Evolutionary conservation across 2,329 filamentous ascomycete species (phyloP), one percentile per base, ranked within the genome.

Genomic region (Lecanoromycetidae sp.): DNA sequence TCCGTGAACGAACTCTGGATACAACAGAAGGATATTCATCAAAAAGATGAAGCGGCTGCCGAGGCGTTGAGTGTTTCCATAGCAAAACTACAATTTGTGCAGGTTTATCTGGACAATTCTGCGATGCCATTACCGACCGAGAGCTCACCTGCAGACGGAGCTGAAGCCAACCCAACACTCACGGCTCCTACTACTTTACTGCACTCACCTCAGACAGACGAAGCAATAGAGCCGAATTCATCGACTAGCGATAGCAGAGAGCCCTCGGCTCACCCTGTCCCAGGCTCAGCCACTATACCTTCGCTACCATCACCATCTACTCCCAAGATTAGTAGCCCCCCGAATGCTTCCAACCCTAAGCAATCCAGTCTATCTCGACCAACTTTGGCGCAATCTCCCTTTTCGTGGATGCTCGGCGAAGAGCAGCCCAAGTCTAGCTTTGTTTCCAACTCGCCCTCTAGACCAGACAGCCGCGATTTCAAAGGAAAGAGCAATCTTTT

Each of bases 341-440:
- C 26, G 15, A 37, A 47, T 10, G 2, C 27, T 32, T 32, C 44
- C n/a, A 39, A 34, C 7, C 42, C 51, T 29, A 26, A 43, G 19
- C 29, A 48, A 19, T 41, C 42, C 12, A 48, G 44, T 20, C 40
- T 46, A 26, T 17, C 57, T 8, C 66, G 69, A 33, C 63, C 67
- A 40, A 65, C 68, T 30, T 54, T 72, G 40, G 62, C 65, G 29
- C 62, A 71, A 41, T 66, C 69, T 15, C 67, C 67, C 20, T 71
- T 71, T 48, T 70, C 69, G 10, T 72, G 69, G 66, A 71, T 72
- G 67, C 60, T 72, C 30, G 69, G 68, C 29, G 65, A 68, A 37
- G 61, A 62, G 48, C 61, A 64, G 34, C 63, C 63, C 43, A 60
- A 67, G 22, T 69, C 66, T 8, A 64, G 62, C 25, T 71, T 71